Evolutionary conservation across 164 flowering plant species (phyloP), one percentile per base, ranked within the genome.

Genomic region (Taxillus chinensis): DNA sequence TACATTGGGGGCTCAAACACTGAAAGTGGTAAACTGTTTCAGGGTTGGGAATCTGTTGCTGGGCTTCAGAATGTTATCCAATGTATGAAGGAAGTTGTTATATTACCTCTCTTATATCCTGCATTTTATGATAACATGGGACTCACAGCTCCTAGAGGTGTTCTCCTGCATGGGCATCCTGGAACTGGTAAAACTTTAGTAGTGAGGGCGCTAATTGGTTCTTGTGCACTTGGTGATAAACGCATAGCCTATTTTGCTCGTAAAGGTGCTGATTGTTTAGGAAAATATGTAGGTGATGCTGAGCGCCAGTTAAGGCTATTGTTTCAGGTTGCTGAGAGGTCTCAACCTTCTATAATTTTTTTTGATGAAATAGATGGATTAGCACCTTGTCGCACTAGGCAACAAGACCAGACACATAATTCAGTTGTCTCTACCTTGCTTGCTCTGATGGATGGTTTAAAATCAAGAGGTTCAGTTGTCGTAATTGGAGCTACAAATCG

Each of bases 401-500:
- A 85, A 74, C 97, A 87, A 78, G 99, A 93, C 78, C 99, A 93
- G 77, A 93, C 99, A n/a, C 99, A 93, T 72, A 89, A 80, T 74
- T 93, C 99, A 15, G 99, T 93, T 72, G 97, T 93, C 7, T 93
- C 99, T 14, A 93, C 99, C 54, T 71, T 93, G 71, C 95, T 93
- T 68, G 96, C 99, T 41, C 68, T 93, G 55, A 57, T 93, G 82
- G 97, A 93, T 81, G 99, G 99, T 64, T 68, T 93, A 39, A 93
- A 89, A 68, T 89, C 97, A 64, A 84, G 99, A 59, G 99, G 99
- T 64, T 93, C 99, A 63, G 99, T 93, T 45, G 77, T 93, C 45
- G 99, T 93, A 13, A 90, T 93, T 62, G 99, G 99, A 68, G 99
- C 99, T 60, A 93, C 99, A 57, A 93, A 93, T 77, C 95, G 97